These are phyloP conservation scores for Boletus tylopilopsis DNA, from an alignment of 768 basidiomycete species.

Conservation along the genomic window DNA sequence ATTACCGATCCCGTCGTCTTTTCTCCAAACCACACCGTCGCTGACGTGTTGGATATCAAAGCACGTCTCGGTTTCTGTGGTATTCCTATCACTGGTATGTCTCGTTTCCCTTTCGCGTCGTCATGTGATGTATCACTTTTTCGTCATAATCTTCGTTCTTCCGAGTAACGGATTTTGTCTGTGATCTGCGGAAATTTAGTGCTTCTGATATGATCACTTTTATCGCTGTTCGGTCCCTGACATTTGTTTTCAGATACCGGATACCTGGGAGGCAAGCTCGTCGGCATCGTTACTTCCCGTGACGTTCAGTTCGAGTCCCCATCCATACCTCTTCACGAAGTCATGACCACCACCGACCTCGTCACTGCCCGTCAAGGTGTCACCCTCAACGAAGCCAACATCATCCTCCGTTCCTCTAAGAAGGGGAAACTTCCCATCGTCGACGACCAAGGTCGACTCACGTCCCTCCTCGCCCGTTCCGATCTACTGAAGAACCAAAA, in stretches of 20 bases:
- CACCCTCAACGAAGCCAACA: slow-evolving; percentile 88
- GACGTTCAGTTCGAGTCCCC: slow-evolving; percentile 90
- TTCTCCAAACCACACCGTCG: slow-evolving; percentile 70
- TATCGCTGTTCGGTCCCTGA: slow-evolving; percentile 18
- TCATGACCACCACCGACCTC: slow-evolving; percentile 85
- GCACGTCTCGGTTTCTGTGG: slow-evolving; percentile 90
- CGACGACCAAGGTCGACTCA: slow-evolving; percentile 60
- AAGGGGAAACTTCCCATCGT: slow-evolving; percentile 96
- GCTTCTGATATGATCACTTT: slow-evolving; percentile 13
- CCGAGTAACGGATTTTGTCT: slow-evolving; percentile 65
- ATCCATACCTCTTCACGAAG: slow-evolving; percentile 59
- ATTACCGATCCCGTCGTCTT: slow-evolving; percentile 93
- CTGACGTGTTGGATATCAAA: slow-evolving; percentile 93
- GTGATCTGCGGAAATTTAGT: slow-evolving; percentile 67
- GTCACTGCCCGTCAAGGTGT: slow-evolving; percentile 87
- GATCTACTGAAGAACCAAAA: slow-evolving; percentile 97
- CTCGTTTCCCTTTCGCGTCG: not conserved
- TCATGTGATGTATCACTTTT: slow-evolving; percentile 45
- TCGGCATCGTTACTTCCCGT: slow-evolving; percentile 95
- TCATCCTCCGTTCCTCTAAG: slow-evolving; percentile 91
- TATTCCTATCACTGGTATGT: slow-evolving; percentile 94
- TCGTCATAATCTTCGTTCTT: slow-evolving; percentile 84
- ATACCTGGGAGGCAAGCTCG: slow-evolving; percentile 80
- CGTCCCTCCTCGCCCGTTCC: slow-evolving; percentile 89
- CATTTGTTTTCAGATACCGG: slow-evolving; percentile 65